A percentile compares a stretch with the other conserved stretches of the same genome.
These are phyloP conservation scores for Psidium friedrichsthalianum DNA, from an alignment of 345 rosid species.

Conservation along the genomic window DNA sequence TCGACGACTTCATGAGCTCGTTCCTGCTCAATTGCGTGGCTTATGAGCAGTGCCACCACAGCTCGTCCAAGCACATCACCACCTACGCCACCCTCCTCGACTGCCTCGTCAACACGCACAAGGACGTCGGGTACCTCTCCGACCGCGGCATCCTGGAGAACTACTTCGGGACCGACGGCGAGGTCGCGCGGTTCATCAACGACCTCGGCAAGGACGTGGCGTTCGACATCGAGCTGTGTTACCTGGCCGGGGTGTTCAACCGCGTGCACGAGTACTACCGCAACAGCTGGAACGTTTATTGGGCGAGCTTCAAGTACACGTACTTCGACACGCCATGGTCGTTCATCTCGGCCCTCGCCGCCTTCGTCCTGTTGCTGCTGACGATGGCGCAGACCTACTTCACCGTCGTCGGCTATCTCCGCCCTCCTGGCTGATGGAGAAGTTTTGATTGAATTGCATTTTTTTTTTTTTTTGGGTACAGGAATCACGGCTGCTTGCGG, in stretches of 20 bases:
- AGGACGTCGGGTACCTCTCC: conserved; percentile 55
- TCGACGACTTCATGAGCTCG: conserved; percentile 67
- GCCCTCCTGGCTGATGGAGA: background rate
- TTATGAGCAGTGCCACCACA: conserved; percentile 60
- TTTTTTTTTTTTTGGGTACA: background rate
- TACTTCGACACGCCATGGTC: conserved; percentile 85
- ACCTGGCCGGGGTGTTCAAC: conserved; percentile 34
- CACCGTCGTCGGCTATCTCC: conserved; percentile 8
- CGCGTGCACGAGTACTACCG: conserved; percentile 45
- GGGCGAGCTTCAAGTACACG: conserved; percentile 61
- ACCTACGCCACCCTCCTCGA: conserved; percentile 62
- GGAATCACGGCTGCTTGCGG: background rate
- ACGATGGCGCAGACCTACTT: conserved; percentile 46
- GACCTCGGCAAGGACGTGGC: conserved; percentile 65
- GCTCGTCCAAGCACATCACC: conserved; percentile 52
- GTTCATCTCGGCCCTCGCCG: conserved; percentile 62
- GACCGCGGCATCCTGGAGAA: conserved; percentile 61
- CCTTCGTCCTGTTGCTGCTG: conserved; percentile 44
- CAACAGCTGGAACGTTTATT: conserved; percentile 40
- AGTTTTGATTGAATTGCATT: background rate
- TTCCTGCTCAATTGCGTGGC: conserved; percentile 68
- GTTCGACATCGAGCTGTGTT: conserved; percentile 44
- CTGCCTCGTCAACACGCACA: conserved; percentile 40
- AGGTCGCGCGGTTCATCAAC: conserved; percentile 46
- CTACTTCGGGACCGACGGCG: conserved; percentile 54